A percentile compares a stretch with the other conserved stretches of the same genome.
Conservation (phyloP, 768 basidiomycete genomes). For the Mycena crocata region DNA sequence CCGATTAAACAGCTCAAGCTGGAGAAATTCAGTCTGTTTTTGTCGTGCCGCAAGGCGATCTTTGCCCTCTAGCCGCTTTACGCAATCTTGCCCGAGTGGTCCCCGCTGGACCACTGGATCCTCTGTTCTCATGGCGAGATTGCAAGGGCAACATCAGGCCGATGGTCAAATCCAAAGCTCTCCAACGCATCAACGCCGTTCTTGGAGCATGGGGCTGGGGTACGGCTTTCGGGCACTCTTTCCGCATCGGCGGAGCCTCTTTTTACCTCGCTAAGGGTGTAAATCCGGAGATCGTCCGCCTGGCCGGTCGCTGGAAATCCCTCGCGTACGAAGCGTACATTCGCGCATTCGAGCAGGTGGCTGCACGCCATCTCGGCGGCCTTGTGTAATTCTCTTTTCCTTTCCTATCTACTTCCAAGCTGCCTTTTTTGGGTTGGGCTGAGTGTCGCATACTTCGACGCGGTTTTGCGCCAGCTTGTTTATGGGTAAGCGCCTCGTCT, state of each 20-base stretch:
- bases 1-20: constrained; percentile 49
- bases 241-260: too few species aligned
- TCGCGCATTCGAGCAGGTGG: constrained; percentile 50
- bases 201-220: constrained; percentile 24
- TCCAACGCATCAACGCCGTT: constrained; percentile 24
- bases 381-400: too few species aligned
- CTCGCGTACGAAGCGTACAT: constrained; percentile 54
- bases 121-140: not conserved
- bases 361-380: too few species aligned
- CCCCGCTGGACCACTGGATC: not conserved
- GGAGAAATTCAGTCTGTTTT: constrained; percentile 48
- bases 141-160: not conserved
- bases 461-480: too few species aligned
- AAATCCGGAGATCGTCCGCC: too few species aligned
- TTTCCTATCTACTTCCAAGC: too few species aligned
- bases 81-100: not conserved
- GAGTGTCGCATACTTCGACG: too few species aligned
- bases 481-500: too few species aligned
- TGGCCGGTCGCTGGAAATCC: too few species aligned
- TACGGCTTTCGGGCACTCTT: too few species aligned
- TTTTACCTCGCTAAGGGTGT: too few species aligned
- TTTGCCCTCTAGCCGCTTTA: constrained; percentile 39
- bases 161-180: not conserved
- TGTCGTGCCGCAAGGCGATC: constrained; percentile 32
- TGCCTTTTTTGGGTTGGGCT: too few species aligned